These are phyloP conservation scores for Kwoniella newhampshirensis DNA, from an alignment of 768 basidiomycete species.

Conservation along the genomic window DNA sequence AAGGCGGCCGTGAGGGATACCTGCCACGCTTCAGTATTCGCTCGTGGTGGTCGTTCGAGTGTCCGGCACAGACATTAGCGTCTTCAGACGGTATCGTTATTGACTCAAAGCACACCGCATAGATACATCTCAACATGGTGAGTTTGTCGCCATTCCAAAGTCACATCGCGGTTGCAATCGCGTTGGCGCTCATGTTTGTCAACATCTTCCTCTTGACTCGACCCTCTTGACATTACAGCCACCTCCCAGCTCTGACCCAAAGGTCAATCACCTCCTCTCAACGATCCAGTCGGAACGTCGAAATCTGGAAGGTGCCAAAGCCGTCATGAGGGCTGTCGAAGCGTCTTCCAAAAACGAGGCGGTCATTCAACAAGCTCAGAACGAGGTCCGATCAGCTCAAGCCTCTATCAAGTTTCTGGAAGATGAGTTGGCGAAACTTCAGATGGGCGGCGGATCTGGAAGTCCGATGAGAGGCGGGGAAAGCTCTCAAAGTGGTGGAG, in stretches of 20 bases:
- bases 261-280: constrained; percentile 48
- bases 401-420: constrained; percentile 51
- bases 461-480: constrained; percentile 20
- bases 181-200: too few species aligned
- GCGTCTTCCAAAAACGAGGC: constrained; percentile 52
- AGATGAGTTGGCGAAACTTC: constrained; percentile 50
- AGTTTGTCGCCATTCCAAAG: background rate
- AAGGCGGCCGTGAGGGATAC: too few species aligned
- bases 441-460: constrained; percentile 28
- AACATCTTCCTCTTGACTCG: too few species aligned
- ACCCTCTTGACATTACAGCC: constrained; percentile 2
- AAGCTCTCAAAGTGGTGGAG: constrained; percentile 1
- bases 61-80: too few species aligned
- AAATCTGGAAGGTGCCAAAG: constrained; percentile 51
- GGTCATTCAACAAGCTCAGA: constrained; percentile 53
- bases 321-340: constrained; percentile 50
- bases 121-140: constrained; percentile 1
- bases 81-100: too few species aligned
- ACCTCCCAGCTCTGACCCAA: constrained; percentile 44
- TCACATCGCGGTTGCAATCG: background rate
- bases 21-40: too few species aligned
- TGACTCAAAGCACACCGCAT: too few species aligned
- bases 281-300: constrained; percentile 49
- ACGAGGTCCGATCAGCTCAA: constrained; percentile 51
- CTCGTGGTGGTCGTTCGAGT: too few species aligned